Evolutionary conservation across 768 basidiomycete genomes (phyloP).

Genomic region (Podaxis sp.): DNA sequence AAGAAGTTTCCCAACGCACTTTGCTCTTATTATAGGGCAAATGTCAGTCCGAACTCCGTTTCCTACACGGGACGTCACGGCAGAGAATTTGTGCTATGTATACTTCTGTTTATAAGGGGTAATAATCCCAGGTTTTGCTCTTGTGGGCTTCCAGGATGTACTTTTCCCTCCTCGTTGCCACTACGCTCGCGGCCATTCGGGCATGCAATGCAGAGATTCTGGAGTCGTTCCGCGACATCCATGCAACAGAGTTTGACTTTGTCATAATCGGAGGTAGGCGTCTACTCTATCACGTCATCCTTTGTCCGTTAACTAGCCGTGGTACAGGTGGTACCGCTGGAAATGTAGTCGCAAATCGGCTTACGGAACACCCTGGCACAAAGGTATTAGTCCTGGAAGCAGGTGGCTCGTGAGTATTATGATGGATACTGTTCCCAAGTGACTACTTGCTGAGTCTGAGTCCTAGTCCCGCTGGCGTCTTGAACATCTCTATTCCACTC

Average conservation of each 20-base stretch:
- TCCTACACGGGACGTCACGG: constrained; percentile 6
- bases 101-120: constrained; percentile 1
- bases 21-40: neutral
- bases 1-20: neutral
- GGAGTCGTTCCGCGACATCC: constrained; percentile 9
- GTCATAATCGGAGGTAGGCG: constrained; percentile 19
- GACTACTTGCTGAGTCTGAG: neutral
- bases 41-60: neutral
- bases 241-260: constrained; percentile 14
- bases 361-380: constrained; percentile 48
- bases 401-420: constrained; percentile 47
- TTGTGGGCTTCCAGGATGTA: neutral
- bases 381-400: constrained; percentile 56
- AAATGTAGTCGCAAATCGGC: constrained; percentile 54
- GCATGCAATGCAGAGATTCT: constrained; percentile 4
- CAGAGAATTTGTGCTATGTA: neutral
- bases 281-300: neutral
- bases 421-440: neutral
- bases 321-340: constrained; percentile 50
- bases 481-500: constrained; percentile 17
- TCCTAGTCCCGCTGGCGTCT: constrained; percentile 16
- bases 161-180: neutral
- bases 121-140: neutral
- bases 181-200: neutral
- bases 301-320: neutral